A percentile compares a stretch with the other conserved stretches of the same genome.
These are phyloP conservation scores for Leptomonas seymouri DNA, from an alignment of 208 protist species.

Conservation along the genomic window DNA sequence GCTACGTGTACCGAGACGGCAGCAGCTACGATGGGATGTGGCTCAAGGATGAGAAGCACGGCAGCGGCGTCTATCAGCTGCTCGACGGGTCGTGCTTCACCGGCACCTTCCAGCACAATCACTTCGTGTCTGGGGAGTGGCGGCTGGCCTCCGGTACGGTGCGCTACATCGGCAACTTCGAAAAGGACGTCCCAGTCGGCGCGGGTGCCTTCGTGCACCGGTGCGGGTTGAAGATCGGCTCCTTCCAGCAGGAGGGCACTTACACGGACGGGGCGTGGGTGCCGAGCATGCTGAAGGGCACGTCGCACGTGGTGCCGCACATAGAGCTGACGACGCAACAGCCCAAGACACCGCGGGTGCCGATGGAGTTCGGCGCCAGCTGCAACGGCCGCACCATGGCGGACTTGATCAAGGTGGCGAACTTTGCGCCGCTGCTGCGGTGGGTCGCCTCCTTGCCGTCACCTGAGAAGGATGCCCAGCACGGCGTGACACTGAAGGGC, in stretches of 20 bases:
- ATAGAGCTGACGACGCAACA: conserved; percentile 66
- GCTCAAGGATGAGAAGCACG: conserved; percentile 77
- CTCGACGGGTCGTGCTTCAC: conserved; percentile 72
- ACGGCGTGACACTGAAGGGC: conserved; percentile 46
- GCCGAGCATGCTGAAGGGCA: conserved; percentile 65
- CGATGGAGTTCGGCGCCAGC: conserved; percentile 60
- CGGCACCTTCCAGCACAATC: conserved; percentile 78
- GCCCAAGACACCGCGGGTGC: conserved; percentile 52
- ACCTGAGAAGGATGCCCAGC: conserved; percentile 11
- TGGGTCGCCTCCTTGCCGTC: conserved; percentile 61
- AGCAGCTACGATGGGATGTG: conserved; percentile 87
- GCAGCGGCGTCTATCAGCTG: conserved; percentile 72
- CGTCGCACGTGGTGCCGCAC: conserved; percentile 56
- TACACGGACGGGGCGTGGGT: conserved; percentile 74
- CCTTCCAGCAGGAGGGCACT: conserved; percentile 82
- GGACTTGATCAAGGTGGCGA: conserved; percentile 82
- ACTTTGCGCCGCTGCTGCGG: conserved; percentile 70
- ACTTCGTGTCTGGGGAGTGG: conserved; percentile 86
- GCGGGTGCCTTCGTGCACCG: conserved; percentile 86
- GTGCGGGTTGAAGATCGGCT: conserved; percentile 54
- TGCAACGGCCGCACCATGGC: conserved; percentile 65
- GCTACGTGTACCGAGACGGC: conserved; percentile 84
- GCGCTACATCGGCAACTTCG: conserved; percentile 86
- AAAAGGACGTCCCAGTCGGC: conserved; percentile 65
- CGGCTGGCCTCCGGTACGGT: conserved; percentile 70